These are phyloP conservation scores for Phaeosphaeriaceae sp. DNA, from an alignment of 2,329 filamentous ascomycete species.

Conservation along the genomic window DNA sequence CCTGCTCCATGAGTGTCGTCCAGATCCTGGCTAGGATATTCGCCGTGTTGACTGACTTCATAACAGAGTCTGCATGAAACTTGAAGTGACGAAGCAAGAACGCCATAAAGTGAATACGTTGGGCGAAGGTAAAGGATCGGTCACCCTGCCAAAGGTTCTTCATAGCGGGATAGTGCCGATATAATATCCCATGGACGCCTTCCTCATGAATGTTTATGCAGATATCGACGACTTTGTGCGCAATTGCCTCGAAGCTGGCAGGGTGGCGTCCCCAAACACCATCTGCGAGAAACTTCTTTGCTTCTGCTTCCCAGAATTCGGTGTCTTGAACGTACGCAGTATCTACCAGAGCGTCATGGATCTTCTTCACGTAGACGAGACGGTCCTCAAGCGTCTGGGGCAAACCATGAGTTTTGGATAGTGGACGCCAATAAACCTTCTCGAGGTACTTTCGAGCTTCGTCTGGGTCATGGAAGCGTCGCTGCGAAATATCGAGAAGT, in stretches of 20 bases:
- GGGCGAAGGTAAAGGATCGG: neutral
- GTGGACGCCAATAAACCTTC: neutral
- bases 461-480: neutral
- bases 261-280: neutral
- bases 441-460: neutral
- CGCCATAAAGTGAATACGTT: constrained; percentile 2
- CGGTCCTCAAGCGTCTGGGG: neutral
- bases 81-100: neutral
- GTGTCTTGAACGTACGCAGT: neutral
- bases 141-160: neutral
- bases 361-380: constrained; percentile 1
- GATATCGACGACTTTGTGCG: neutral
- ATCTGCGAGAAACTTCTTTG: neutral
- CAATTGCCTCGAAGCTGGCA: neutral
- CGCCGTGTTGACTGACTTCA: neutral
- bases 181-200: neutral
- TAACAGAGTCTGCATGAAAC: neutral
- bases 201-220: neutral
- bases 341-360: neutral
- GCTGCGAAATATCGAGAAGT: neutral
- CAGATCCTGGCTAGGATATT: neutral
- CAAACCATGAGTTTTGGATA: neutral
- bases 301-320: neutral
- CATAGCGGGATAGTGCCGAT: neutral
- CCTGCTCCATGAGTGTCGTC: neutral